Base-by-base conservation (phyloP, 169 alveolate genomes). In the Plasmodium vinckei region DNA sequence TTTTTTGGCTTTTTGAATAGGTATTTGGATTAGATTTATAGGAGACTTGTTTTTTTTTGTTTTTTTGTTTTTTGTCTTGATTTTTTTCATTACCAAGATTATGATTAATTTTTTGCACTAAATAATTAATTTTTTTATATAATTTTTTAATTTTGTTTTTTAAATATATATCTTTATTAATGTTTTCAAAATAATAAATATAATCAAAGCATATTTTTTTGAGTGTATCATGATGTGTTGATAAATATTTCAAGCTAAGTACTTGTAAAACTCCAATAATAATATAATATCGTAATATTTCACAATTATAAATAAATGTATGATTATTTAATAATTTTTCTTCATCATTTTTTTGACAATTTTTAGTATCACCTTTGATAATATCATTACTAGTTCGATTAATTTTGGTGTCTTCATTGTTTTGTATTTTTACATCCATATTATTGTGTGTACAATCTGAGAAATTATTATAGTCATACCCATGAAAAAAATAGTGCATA, bases 241-340 rank as follows among this genome's bases (percentile, higher is more conserved):
- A 86, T 15, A 86, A 25, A 56, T 44, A 86, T 59, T 86, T 86
- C 27, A 86, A 5, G 21, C 91, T 86, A 13, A 86, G 33, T 27
- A 61, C 91, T 86, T 86, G 86, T 25, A 86, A 42, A 9, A 86
- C 91, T 13, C 91, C 91, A 23, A 86, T 68, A 27, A 86, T 86
- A 15, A 86, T 86, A 53, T 86, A 70, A 51, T 86, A 86, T 15
- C 91, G 68, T 44, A 86, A 39, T 64, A 86, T 54, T 70, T 86
- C 91, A 53, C 91, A 86, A 39, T 86, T 86, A 60, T 86, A 86
- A 12, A 86, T 47, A 39, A 86, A 67, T 13, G 79, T 33, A 19
- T 39, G 17, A 42, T 79, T 60, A 12, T 61, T 79, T 15, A 67
- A 15, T 15, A 67, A 53, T 42, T 64, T 53, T 9, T 79, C 54